Base-by-base conservation (phyloP, 768 basidiomycete genomes). In the Amanita pseudoporphyria region DNA sequence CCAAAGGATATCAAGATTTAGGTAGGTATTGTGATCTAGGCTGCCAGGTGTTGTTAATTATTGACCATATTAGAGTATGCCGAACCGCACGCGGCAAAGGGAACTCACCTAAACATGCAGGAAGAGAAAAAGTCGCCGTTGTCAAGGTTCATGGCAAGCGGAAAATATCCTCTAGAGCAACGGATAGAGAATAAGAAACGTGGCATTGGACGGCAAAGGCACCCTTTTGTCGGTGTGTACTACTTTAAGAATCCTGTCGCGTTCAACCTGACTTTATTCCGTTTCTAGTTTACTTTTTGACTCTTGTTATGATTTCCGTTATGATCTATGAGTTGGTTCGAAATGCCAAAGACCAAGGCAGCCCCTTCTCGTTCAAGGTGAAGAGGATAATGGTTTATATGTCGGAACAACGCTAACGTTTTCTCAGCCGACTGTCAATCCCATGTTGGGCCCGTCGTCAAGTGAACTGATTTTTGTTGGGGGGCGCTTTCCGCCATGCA, bases 401-500 rank as follows among this genome's bases (percentile, higher is more conserved):
- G 31, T 24, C 18, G 47, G 31, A 38, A 39, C 39, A 45, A 28
- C 28, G 45, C 13, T 43, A 33, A 42, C 24, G 21, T 41, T 26
- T 13, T 32, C 45, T 40, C 19, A 90, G 84, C 89, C 89, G 18
- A 73, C 76, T 3, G 78, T 92, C 46, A 95, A 94, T 58, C 82
- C 82, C 3, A 90, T 95, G 89, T 72, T 98, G 14, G 95, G 95
- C 2, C 95, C 95, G 3, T 85, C 88, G 0, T 78, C 76, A 42
- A 82, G 82, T 40, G 90, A 84, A 2, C 70, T 98, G 12, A 89
- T 97, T 52, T 79, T 85, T 57, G 69, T 90, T 45, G 94, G 94
- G 2, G 92, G 95, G 19, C 86, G 95, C 22, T 96, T 93, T 61
- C 87, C 89, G 12, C 87, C 93, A 0, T 95, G 92, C 57, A 94